A percentile compares a stretch with the other conserved stretches of the same genome.
phyloP scores from a whole-genome alignment of 2,329 filamentous ascomycete genomes.

The Talaromyces islandicus region DNA sequence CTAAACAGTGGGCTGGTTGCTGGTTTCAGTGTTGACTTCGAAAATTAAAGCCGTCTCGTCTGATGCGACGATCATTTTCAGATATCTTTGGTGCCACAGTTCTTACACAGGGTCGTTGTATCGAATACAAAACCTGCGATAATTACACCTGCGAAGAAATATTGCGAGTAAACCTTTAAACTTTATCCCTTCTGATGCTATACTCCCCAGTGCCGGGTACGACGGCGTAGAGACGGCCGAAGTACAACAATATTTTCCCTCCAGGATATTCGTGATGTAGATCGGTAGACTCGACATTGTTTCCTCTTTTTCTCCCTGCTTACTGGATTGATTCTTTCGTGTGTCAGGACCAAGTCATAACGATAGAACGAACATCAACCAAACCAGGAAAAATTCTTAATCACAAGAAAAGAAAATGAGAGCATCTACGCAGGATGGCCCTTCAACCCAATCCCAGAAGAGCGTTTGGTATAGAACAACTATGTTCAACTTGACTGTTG shows the following conservation, averaged over 20 bases:
- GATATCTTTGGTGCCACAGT: no score
- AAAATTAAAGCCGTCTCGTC: no score
- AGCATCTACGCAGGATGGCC: neutral
- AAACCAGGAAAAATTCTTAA: neutral
- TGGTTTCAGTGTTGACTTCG: no score
- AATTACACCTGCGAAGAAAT: neutral
- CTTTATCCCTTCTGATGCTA: neutral
- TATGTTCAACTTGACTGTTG: conserved; percentile 35
- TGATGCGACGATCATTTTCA: no score
- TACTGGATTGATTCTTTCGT: neutral
- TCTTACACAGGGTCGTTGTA: no score
- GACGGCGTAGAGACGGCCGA: neutral
- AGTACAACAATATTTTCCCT: neutral
- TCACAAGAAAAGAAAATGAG: neutral
- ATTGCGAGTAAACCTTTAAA: neutral
- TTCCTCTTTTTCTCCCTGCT: neutral
- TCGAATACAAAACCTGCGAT: no score
- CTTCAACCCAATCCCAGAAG: neutral
- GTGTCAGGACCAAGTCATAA: neutral
- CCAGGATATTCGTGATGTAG: neutral
- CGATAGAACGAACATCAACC: neutral
- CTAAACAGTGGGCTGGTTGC: no score
- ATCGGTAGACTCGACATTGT: neutral
- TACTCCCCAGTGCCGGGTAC: neutral
- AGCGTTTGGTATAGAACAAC: neutral